Conservation (phyloP, 345 rosid species). For the Cardamine resedifolia region DNA sequence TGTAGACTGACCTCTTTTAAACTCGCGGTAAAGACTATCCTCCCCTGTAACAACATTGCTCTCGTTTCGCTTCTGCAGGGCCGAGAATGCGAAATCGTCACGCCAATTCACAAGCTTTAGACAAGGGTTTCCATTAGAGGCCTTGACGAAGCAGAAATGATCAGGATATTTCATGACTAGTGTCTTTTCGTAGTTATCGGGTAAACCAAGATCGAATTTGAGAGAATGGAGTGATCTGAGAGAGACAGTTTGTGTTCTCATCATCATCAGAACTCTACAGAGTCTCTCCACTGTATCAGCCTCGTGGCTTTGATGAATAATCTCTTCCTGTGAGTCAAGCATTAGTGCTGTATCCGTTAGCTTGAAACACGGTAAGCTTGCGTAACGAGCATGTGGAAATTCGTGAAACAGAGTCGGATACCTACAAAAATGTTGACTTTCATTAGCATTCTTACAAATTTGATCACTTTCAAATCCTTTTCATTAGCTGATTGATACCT, state of each 20-base stretch:
- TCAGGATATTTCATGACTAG: slow-evolving; percentile 63
- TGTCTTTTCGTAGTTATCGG: slow-evolving; percentile 65
- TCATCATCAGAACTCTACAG: slow-evolving; percentile 86
- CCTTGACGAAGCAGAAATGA: slow-evolving; percentile 63
- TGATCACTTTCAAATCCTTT: not conserved
- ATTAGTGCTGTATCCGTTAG: slow-evolving; percentile 78
- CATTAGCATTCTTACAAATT: not conserved
- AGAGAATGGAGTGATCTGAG: slow-evolving; percentile 68
- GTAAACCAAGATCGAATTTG: slow-evolving; percentile 90
- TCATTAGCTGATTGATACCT: slow-evolving; percentile 41
- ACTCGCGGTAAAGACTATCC: slow-evolving; percentile 50
- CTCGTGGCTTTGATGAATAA: slow-evolving; percentile 62
- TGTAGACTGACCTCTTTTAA: slow-evolving; percentile 68
- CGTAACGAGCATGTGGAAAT: slow-evolving; percentile 79
- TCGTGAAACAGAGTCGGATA: slow-evolving; percentile 89
- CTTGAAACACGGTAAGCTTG: slow-evolving; percentile 81
- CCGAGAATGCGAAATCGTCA: slow-evolving; percentile 69
- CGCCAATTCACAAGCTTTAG: slow-evolving; percentile 64
- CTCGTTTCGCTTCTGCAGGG: slow-evolving; percentile 61
- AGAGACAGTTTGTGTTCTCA: slow-evolving; percentile 59
- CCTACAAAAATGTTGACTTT: slow-evolving; percentile 44
- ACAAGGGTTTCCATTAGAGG: slow-evolving; percentile 52
- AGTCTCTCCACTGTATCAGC: slow-evolving; percentile 78
- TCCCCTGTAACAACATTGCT: slow-evolving; percentile 43
- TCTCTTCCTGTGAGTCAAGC: slow-evolving; percentile 77